Evolutionary conservation across 345 rosid species (phyloP).

Genomic region (Eucalyptus pauciflora): DNA sequence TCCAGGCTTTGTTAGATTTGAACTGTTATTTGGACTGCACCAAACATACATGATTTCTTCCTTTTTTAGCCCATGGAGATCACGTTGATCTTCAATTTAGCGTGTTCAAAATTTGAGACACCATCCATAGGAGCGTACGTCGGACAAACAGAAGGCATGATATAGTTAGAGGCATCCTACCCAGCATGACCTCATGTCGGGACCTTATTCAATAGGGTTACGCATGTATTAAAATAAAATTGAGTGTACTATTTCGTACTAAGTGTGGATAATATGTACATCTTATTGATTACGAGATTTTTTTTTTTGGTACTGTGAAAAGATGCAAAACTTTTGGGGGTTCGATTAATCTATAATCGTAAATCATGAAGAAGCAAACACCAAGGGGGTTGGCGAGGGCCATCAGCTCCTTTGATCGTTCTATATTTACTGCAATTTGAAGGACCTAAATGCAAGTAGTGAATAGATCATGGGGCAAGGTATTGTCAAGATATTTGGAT

Average conservation of each 20-base stretch:
- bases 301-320: too few relatives aligned
- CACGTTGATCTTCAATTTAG: neutral
- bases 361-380: neutral
- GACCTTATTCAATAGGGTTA: neutral
- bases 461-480: too few relatives aligned
- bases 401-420: too few relatives aligned
- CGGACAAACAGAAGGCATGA: neutral
- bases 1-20: too few relatives aligned
- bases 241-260: neutral
- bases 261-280: neutral
- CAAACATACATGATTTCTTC: too few relatives aligned
- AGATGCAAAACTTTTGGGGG: too few relatives aligned
- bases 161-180: neutral
- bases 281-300: too few relatives aligned
- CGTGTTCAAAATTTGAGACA: neutral
- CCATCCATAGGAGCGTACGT: neutral
- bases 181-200: neutral
- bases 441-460: too few relatives aligned
- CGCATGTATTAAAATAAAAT: neutral
- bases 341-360: too few relatives aligned
- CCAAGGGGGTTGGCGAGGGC: neutral
- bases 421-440: too few relatives aligned
- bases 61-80: neutral
- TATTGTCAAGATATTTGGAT: too few relatives aligned
- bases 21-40: too few relatives aligned